Percentiles rank a stretch among this genome's conserved stretches.
Conservation (phyloP, 768 basidiomycete species). For the Leucocoprinus leucothites region DNA sequence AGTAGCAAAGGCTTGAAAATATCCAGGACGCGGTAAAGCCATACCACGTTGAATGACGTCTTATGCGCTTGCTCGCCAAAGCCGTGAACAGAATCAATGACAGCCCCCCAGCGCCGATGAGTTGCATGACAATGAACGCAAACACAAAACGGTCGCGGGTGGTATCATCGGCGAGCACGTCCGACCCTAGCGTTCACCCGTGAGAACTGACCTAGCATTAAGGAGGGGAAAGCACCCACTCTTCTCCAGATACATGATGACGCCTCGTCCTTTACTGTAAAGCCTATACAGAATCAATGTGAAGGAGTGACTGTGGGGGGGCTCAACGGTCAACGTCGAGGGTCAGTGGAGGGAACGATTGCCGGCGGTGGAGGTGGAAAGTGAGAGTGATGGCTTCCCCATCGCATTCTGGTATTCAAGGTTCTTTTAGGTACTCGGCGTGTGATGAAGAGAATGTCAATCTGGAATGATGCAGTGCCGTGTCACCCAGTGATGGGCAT, state of each 20-base stretch:
- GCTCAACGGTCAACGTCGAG: slow-evolving; percentile 3
- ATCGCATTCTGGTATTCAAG: no score
- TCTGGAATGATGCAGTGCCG: neutral
- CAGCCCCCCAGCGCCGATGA: slow-evolving; percentile 23
- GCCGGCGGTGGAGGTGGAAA: no score
- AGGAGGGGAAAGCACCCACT: neutral
- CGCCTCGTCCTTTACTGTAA: neutral
- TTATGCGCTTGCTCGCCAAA: slow-evolving; percentile 20
- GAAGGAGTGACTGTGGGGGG: neutral
- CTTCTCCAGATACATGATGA: neutral
- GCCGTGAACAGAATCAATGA: slow-evolving; percentile 26
- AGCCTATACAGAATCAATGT: no score
- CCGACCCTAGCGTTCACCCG: neutral
- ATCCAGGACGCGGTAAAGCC: slow-evolving; percentile 29
- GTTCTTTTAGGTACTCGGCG: no score
- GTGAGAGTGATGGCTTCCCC: no score
- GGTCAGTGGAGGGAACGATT: neutral
- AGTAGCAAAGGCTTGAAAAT: slow-evolving; percentile 26
- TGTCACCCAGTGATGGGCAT: neutral
- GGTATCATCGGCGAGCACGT: neutral
- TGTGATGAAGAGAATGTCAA: neutral
- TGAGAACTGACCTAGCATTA: no score
- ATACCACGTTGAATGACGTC: slow-evolving; percentile 31
- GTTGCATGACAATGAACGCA: slow-evolving; percentile 27
- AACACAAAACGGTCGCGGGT: slow-evolving; percentile 13